These are phyloP conservation scores for Patellifolia procumbens DNA, from an alignment of 179 eudicot species.

Conservation along the genomic window DNA sequence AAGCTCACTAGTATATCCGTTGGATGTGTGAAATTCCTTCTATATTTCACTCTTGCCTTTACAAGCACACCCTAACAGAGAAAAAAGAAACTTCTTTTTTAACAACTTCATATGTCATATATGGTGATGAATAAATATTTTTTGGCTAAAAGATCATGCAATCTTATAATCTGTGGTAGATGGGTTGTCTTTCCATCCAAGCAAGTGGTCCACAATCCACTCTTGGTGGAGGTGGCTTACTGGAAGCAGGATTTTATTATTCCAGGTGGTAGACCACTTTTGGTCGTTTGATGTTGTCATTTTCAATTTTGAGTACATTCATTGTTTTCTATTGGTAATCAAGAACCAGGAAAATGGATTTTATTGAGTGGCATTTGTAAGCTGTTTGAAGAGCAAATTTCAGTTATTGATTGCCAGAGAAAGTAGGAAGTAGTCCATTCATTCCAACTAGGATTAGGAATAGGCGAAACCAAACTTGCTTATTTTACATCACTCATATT, in stretches of 20 bases:
- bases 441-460: no score
- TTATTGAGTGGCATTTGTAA: neutral
- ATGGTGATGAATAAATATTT: neutral
- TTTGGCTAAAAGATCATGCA: neutral
- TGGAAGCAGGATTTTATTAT: conserved; percentile 3
- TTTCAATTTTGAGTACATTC: neutral
- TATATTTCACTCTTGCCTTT: neutral
- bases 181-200: neutral
- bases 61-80: neutral
- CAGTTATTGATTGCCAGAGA: neutral
- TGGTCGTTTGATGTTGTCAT: conserved; percentile 1
- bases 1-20: neutral
- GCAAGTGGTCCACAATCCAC: conserved; percentile 18
- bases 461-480: no score
- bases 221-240: neutral
- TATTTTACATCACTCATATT: no score
- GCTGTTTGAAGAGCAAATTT: neutral
- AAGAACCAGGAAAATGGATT: neutral
- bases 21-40: neutral
- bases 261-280: conserved; percentile 1
- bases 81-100: neutral
- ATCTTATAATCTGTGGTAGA: neutral
- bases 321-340: neutral
- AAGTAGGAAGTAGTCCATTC: neutral
- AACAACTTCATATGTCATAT: neutral